A percentile compares a stretch with the other conserved stretches of the same genome.
These are phyloP conservation scores for Conticribra weissflogii DNA, from an alignment of 108 stramenopile genomes.

Conservation along the genomic window DNA sequence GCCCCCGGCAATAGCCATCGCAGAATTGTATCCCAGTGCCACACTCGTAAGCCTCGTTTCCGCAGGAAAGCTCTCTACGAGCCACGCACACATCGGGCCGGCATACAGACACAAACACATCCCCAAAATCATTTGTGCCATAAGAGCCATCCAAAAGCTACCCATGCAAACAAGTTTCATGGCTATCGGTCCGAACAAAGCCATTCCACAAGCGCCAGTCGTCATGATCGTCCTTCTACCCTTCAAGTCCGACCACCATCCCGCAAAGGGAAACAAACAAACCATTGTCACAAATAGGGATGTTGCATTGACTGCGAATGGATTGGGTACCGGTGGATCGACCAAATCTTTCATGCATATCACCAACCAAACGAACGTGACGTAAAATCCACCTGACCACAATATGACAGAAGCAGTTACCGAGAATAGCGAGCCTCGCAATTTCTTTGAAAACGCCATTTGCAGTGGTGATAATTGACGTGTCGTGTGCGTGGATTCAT, in stretches of 20 bases:
- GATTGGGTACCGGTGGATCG: slow-evolving; percentile 34
- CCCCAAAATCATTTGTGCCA: slow-evolving; percentile 36
- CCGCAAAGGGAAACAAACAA: slow-evolving; percentile 36
- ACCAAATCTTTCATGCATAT: slow-evolving; percentile 44
- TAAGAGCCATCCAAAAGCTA: slow-evolving; percentile 11
- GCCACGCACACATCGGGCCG: slow-evolving; percentile 38
- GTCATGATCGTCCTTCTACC: slow-evolving; percentile 32
- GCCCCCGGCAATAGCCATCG: slow-evolving; percentile 37
- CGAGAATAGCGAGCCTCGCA: slow-evolving; percentile 14
- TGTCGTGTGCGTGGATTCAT: neutral
- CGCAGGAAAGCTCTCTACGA: slow-evolving; percentile 41
- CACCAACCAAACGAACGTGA: slow-evolving; percentile 58
- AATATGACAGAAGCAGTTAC: slow-evolving; percentile 15
- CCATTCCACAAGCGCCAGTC: slow-evolving; percentile 13
- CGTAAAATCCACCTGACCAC: slow-evolving; percentile 47
- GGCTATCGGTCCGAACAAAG: slow-evolving; percentile 13
- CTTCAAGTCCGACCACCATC: slow-evolving; percentile 37
- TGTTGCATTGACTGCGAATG: slow-evolving; percentile 42
- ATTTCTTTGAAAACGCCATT: slow-evolving; percentile 14
- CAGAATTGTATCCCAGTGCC: slow-evolving; percentile 46
- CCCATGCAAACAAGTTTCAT: slow-evolving; percentile 15
- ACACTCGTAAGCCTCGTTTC: slow-evolving; percentile 38
- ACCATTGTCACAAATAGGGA: slow-evolving; percentile 29
- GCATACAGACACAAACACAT: slow-evolving; percentile 30
- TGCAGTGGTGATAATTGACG: slow-evolving; percentile 1